Conservation (phyloP, 2,329 filamentous ascomycete genomes). For the Nothopassalora personata region DNA sequence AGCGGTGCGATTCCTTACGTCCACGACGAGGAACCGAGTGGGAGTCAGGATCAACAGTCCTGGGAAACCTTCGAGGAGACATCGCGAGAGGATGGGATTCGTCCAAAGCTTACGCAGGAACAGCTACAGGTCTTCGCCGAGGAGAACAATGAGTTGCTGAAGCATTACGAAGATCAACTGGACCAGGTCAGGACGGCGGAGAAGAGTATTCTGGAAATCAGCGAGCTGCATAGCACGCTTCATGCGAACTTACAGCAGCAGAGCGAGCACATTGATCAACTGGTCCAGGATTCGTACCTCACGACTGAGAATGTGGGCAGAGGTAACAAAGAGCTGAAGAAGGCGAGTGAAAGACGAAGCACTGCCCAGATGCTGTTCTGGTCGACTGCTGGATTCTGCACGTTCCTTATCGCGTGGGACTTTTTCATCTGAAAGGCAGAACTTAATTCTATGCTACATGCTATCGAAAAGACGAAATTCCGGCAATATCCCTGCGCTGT, state of each 20-base stretch:
- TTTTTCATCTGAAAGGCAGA: slow-evolving; percentile 38
- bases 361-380: slow-evolving; percentile 47
- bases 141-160: slow-evolving; percentile 87
- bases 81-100: slow-evolving; percentile 9
- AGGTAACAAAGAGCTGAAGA: slow-evolving; percentile 87
- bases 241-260: slow-evolving; percentile 81
- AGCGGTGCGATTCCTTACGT: slow-evolving; percentile 22
- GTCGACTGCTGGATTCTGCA: slow-evolving; percentile 43
- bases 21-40: neutral
- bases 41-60: neutral
- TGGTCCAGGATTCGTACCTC: slow-evolving; percentile 74
- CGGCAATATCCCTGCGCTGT: no score
- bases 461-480: no score
- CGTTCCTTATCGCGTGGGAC: slow-evolving; percentile 46
- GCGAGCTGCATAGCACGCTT: slow-evolving; percentile 83
- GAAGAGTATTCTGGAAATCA: slow-evolving; percentile 85
- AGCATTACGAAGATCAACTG: slow-evolving; percentile 88
- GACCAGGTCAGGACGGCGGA: slow-evolving; percentile 90
- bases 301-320: slow-evolving; percentile 82
- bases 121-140: slow-evolving; percentile 90
- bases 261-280: slow-evolving; percentile 79
- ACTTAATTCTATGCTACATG: neutral
- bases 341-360: slow-evolving; percentile 57
- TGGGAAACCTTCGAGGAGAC: neutral
- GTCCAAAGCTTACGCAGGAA: slow-evolving; percentile 62